These are phyloP conservation scores for Trichoderma sp. DNA, from an alignment of 2,329 filamentous ascomycete species.

Conservation along the genomic window DNA sequence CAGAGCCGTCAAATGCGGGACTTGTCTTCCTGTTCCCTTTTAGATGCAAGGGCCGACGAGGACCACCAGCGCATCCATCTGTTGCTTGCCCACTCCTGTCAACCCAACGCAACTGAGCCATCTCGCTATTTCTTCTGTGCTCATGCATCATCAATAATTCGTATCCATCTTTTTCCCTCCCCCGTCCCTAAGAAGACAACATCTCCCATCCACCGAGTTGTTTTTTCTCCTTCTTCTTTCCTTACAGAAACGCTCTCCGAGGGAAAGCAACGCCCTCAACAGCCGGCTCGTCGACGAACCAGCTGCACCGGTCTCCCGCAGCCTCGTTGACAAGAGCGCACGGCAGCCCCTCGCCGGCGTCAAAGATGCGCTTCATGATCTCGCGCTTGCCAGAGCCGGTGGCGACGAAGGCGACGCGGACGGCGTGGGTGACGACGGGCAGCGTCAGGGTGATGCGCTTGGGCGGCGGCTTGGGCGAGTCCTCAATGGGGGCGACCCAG, in stretches of 20 bases:
- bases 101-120: neutral
- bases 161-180: neutral
- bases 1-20: neutral
- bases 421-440: conserved; percentile 83
- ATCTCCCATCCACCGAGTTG: neutral
- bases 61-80: neutral
- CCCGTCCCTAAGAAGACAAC: neutral
- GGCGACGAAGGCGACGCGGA: conserved; percentile 87
- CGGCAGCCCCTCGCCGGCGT: conserved; percentile 75
- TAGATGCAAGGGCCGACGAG: neutral
- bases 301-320: conserved; percentile 83
- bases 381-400: conserved; percentile 89
- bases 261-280: conserved; percentile 85
- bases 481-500: conserved; percentile 89
- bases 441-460: conserved; percentile 89
- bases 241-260: conserved; percentile 66
- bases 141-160: conserved; percentile 22
- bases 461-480: conserved; percentile 92
- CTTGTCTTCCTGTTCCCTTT: neutral
- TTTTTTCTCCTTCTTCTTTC: no score
- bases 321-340: conserved; percentile 86
- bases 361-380: conserved; percentile 89
- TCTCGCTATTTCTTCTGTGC: conserved; percentile 10
- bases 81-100: conserved; percentile 1
- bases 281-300: conserved; percentile 89